A percentile compares a stretch with the other conserved stretches of the same genome.
These are phyloP conservation scores for Penicillium longicatenatum DNA, from an alignment of 495 filamentous ascomycete genomes.

Conservation along the genomic window DNA sequence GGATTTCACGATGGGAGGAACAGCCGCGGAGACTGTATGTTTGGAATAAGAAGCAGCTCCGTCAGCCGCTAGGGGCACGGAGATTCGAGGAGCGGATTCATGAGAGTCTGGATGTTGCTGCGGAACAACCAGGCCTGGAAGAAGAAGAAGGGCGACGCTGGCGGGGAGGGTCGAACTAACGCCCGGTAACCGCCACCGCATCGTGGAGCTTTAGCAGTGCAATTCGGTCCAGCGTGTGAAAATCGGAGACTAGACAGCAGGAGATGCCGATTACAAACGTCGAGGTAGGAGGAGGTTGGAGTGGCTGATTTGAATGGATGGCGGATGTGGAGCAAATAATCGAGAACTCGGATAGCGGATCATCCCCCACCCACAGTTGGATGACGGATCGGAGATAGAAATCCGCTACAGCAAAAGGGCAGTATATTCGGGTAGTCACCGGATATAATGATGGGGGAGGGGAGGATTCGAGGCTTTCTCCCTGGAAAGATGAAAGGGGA, in stretches of 20 bases:
- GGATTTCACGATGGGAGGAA: slow-evolving; percentile 47
- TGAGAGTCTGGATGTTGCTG: slow-evolving; percentile 48
- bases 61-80: slow-evolving; percentile 33
- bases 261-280: slow-evolving; percentile 6
- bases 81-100: slow-evolving; percentile 35
- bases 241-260: background rate
- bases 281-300: slow-evolving; percentile 1
- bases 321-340: slow-evolving; percentile 26
- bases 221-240: background rate
- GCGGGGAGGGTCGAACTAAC: slow-evolving; percentile 49
- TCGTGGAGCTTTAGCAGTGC: slow-evolving; percentile 39
- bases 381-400: background rate
- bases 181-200: slow-evolving; percentile 55
- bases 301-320: background rate
- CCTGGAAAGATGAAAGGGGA: slow-evolving; percentile 7
- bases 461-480: background rate
- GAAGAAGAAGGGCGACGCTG: slow-evolving; percentile 50
- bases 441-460: background rate
- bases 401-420: background rate
- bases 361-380: slow-evolving; percentile 25
- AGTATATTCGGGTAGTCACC: background rate
- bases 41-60: slow-evolving; percentile 18
- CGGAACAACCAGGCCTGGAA: slow-evolving; percentile 50
- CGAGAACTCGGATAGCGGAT: slow-evolving; percentile 27
- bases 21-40: slow-evolving; percentile 22